phyloP scores from a whole-genome alignment of 179 eudicot species.

The Camellia oleifera region DNA sequence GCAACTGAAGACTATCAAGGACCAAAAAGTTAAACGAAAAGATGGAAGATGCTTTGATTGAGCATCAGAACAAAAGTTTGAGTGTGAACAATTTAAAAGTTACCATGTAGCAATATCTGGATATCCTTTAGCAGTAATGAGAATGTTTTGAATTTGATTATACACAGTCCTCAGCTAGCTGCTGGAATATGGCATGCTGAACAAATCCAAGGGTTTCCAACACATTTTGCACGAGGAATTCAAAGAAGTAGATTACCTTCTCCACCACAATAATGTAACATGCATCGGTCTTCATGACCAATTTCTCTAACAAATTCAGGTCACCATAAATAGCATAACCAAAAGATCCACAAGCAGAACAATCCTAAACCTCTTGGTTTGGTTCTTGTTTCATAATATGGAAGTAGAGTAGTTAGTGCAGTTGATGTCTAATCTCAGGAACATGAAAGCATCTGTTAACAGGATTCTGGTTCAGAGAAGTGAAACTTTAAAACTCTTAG shows the following conservation, averaged over 20 bases:
- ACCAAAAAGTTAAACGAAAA: not conserved
- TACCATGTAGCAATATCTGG: conserved; percentile 96
- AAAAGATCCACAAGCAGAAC: conserved; percentile 78
- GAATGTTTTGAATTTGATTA: conserved; percentile 86
- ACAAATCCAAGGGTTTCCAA: not conserved
- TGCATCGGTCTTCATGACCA: conserved; percentile 75
- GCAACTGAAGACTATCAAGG: too few relatives aligned
- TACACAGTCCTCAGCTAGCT: conserved; percentile 83
- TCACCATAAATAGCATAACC: conserved; percentile 89
- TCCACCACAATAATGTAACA: conserved; percentile 86
- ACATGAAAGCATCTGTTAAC: not conserved
- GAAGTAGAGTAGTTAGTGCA: not conserved
- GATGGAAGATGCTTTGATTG: not conserved
- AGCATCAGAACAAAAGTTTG: not conserved
- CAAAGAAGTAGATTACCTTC: conserved; percentile 51
- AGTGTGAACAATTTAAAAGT: not conserved
- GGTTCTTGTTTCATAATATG: conserved; percentile 50
- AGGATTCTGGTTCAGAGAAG: too few relatives aligned
- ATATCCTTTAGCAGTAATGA: conserved; percentile 92
- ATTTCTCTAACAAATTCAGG: conserved; percentile 56
- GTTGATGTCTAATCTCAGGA: not conserved
- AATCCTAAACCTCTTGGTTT: conserved; percentile 70
- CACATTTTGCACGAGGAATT: not conserved
- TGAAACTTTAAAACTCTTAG: too few relatives aligned
- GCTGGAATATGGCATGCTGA: conserved; percentile 94